Base-by-base conservation (phyloP, 768 basidiomycete genomes). In the Daedaleopsis sinensis region DNA sequence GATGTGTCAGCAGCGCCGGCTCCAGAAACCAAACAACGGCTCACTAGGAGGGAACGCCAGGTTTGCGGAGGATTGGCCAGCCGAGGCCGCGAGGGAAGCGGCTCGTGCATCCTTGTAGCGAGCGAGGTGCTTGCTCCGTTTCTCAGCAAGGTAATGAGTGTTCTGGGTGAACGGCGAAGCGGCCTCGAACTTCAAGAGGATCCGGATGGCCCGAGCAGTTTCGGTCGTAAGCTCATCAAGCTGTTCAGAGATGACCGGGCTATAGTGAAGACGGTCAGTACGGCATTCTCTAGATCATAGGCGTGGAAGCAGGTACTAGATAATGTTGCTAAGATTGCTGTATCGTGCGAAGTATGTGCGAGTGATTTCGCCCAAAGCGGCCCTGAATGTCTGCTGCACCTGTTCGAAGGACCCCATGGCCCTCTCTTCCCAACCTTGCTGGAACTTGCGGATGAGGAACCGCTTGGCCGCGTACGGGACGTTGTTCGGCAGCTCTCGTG, bases 391-490 rank as follows among this genome's bases (percentile, higher is more conserved):
- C 12, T 69, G 66, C 18, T 72, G 66, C 4, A 82, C 72, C 11
- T 59, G 65, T 1, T 68, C 63, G 68, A 80, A 70, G 62, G 79
- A 80, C 11, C 63, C 62, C 11, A 67, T 52, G 0, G 74, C 69
- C 7, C 78, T 73, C 0, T 47, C 36, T 2, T 58, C 52, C 84
- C 84, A 84, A 11, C 69, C 18, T 7, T 43, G 48, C 24, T 77
- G 79, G 53, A 74, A 78, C 12, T 66, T 61, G 2, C 61, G 62
- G 24, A 85, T 82, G 37, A 81, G 73, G 16, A 66, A 65, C 5
- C 63, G 62, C 58, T 79, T 81, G 16, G 78, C 80, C n/a, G 71
- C 69, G 52, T 76, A 81, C 0, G 81, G 81, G 15, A 80, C 68
- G 43, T 81, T 77, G 24, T 16, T 32, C 27, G 27, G 27, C 27